Base-by-base conservation (phyloP, 257 asterid genomes). In the Nicotiana undulata region DNA sequence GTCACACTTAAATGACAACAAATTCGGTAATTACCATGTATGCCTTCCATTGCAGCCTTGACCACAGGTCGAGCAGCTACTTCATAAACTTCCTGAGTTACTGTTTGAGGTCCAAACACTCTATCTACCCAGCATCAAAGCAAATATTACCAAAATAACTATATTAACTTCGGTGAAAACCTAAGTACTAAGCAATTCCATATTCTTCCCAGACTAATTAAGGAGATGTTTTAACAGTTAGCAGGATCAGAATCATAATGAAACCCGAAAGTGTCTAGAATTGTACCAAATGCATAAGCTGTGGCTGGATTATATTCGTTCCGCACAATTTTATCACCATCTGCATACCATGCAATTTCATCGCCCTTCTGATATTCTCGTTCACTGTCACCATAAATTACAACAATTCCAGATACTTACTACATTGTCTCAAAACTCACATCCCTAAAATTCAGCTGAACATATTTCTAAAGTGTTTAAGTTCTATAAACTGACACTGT, bases 31-130 rank as follows among this genome's bases (percentile, higher is more conserved):
- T 77, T 92, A 96, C 99, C 99, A 84, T 96, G 94, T 60, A 96
- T 83, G 70, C 99, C 99, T 53, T 96, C 99, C 99, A 96, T 96
- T 61, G 99, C 98, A 84, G 98, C 91, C 92, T 90, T 93, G 81
- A 96, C 93, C 34, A 96, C 99, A 52, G 99, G 98, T 79, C 91
- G 90, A 82, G 97, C 98, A 83, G 99, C 99, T 77, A 96, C 97
- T 78, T 94, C 97, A 83, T 96, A 96, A 70, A 96, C 98, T 58
- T 96, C 99, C 83, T 87, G 93, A 34, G 98, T 96, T 82, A 7
- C 56, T 61, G 98, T 92, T 86, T 90, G 82, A 81, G 94, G 92
- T 76, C 97, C 97, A 89, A 96, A 96, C 44, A 96, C 99, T 85
- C 91, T 94, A 86, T 96, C 99, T 96, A 92, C 67, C 82, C 82